These are phyloP conservation scores for Starmerella potacharoeniae DNA, from an alignment of 805 yeast genomes.

Conservation along the genomic window DNA sequence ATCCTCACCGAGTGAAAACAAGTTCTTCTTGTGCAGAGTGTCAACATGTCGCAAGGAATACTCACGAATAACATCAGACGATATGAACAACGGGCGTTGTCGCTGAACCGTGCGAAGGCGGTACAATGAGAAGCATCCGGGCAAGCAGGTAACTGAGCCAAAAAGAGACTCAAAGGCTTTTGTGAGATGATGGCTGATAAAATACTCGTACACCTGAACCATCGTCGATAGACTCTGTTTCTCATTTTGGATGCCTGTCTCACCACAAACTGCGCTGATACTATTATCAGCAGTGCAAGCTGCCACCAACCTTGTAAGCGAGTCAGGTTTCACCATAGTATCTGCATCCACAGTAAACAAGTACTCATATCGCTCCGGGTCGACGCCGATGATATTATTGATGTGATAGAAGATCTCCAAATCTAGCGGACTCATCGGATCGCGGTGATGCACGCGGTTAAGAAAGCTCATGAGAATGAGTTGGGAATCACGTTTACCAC, in stretches of 20 bases:
- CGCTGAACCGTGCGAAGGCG: constrained; percentile 38
- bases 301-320: constrained; percentile 45
- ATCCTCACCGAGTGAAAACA: constrained; percentile 53
- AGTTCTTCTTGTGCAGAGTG: constrained; percentile 49
- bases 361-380: constrained; percentile 48
- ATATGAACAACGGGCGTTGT: constrained; percentile 45
- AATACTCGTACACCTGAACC: constrained; percentile 53
- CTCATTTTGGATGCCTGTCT: constrained; percentile 48
- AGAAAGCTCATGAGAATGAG: constrained; percentile 46
- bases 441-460: constrained; percentile 47
- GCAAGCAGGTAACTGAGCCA: constrained; percentile 54
- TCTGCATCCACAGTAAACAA: constrained; percentile 55
- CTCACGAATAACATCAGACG: constrained; percentile 48
- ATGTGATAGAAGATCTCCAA: constrained; percentile 43
- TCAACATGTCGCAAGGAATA: constrained; percentile 46
- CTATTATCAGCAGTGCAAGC: constrained; percentile 48
- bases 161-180: constrained; percentile 52
- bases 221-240: constrained; percentile 44
- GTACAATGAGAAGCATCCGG: constrained; percentile 55
- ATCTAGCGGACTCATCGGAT: constrained; percentile 49
- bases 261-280: constrained; percentile 54
- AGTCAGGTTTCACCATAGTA: constrained; percentile 43
- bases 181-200: constrained; percentile 52
- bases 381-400: constrained; percentile 48
- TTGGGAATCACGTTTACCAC: constrained; percentile 59